phyloP scores from a whole-genome alignment of 106 monocot species.

The Platanthera zijinensis region DNA sequence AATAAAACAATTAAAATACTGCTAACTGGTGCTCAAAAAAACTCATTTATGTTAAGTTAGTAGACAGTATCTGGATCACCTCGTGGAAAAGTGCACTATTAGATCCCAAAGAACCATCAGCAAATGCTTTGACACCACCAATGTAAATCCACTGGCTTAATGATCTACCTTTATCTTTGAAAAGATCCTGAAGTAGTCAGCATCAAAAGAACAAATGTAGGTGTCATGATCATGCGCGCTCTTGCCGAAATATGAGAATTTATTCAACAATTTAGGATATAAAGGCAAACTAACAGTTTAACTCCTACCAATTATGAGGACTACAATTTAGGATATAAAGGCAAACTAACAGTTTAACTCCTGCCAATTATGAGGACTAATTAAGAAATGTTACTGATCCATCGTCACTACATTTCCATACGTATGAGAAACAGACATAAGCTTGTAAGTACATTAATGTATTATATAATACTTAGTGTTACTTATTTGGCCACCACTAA shows the following conservation, averaged over 20 bases:
- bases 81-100: slow-evolving; percentile 91
- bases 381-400: no score
- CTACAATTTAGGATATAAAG: not conserved
- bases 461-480: no score
- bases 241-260: not conserved
- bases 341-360: not conserved
- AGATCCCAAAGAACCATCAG: slow-evolving; percentile 94
- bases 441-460: no score
- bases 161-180: slow-evolving; percentile 46
- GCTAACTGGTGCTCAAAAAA: not conserved
- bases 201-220: not conserved
- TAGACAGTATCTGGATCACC: slow-evolving; percentile 29
- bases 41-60: not conserved
- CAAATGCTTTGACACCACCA: slow-evolving; percentile 95
- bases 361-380: not conserved
- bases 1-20: not conserved
- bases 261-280: not conserved
- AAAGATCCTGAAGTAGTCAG: slow-evolving; percentile 45
- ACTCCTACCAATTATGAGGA: not conserved
- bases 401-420: no score
- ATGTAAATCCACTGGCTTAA: slow-evolving; percentile 81
- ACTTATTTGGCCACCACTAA: no score
- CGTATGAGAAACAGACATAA: no score
- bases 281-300: not conserved
- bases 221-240: not conserved